Base-by-base conservation (phyloP, 768 basidiomycete species). In the Amanita inopinata region DNA sequence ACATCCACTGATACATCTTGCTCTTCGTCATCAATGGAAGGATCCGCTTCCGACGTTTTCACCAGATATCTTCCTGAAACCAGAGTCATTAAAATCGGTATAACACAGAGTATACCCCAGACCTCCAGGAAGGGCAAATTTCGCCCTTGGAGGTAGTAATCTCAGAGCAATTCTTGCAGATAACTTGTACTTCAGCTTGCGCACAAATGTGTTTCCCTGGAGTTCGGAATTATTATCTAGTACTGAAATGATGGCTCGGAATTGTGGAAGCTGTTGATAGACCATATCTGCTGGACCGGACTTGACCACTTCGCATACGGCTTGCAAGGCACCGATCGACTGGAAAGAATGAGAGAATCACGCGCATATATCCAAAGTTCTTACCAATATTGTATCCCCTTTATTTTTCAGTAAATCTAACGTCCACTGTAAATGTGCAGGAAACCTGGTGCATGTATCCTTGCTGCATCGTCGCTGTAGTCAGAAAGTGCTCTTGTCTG, bases 1-100 rank as follows among this genome's bases (percentile, higher is more conserved):
- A 90, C 71, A 43, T 82, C 80, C 34, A 83, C 81, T 1, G 92
- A 83, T 5, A 91, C 68, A 12, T 93, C 83, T 9, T 71, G 52
- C 17, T 77, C 73, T 8, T 67, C 61, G 17, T 65, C 64, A 14
- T 30, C 43, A 40, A 45, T 18, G 39, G 33, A 12, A 27, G 54
- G 49, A 11, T 49, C 51, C 15, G 41, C 20, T 22, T 19, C 10
- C 4, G 35, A 36, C 15, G 18, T 10, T 22, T 25, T 25, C 12
- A 31, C 17, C 17, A 44, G 25, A 10, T 3, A 24, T 30, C 37
- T 44, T 9, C 43, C 43, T 37, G 24, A 27, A 4, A 10, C 1
- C n/a, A 6, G 12, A 25, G 18, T 35, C 15, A n/a, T 7, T 10
- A 23, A 33, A 3, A 3, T 22, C 3, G 11, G 10, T 10, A 17